Percentiles rank a stretch among this genome's conserved stretches.
phyloP scores from a whole-genome alignment of 345 rosid species.

The Linum lewisii region DNA sequence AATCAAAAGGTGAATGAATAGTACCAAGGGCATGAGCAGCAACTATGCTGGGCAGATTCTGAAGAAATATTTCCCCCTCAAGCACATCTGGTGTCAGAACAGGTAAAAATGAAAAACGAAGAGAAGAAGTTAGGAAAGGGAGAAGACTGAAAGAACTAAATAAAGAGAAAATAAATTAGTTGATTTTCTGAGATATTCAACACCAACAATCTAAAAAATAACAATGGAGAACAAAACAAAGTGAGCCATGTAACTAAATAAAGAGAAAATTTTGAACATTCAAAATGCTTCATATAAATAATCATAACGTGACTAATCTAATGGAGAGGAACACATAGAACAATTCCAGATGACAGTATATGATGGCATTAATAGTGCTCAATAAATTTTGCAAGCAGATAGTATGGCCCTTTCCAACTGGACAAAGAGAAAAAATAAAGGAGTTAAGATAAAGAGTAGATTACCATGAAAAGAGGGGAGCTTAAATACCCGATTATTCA shows the following conservation, averaged over 20 bases:
- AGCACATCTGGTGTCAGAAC: conserved; percentile 60
- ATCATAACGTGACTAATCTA: not conserved
- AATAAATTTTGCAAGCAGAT: not conserved
- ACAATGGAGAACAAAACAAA: not conserved
- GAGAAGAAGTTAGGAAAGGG: not conserved
- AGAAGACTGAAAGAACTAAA: not conserved
- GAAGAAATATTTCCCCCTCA: conserved; percentile 94
- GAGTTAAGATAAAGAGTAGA: conserved; percentile 10
- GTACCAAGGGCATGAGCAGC: conserved; percentile 88
- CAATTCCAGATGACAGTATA: not conserved
- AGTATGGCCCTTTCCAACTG: not conserved
- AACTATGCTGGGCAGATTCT: conserved; percentile 85
- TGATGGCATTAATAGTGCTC: conserved; percentile 7
- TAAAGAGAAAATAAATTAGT: not conserved
- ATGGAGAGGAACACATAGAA: not conserved
- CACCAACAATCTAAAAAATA: not conserved
- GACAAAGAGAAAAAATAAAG: not conserved
- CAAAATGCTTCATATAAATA: not conserved
- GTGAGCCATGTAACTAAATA: not conserved
- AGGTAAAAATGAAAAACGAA: not conserved
- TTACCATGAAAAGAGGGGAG: conserved; percentile 81
- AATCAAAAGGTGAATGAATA: not conserved
- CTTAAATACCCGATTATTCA: conserved; percentile 61
- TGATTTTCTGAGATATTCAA: not conserved
- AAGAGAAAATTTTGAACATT: not conserved